Base-by-base conservation (phyloP, 192 early-diverging fungal genomes). In the Rhizophlyctis rosea region DNA sequence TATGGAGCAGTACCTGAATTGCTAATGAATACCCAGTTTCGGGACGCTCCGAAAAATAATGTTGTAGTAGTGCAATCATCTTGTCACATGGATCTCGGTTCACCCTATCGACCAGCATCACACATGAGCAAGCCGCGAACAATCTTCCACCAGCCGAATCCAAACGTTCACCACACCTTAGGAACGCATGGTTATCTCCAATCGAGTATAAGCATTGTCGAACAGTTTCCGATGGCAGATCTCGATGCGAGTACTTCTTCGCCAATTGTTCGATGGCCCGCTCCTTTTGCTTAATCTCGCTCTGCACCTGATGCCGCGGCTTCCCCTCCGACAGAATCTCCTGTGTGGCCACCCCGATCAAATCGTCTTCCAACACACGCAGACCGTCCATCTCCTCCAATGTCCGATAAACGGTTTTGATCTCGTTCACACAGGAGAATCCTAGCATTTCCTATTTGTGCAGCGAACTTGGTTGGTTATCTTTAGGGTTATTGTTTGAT, bases 171-270 rank as follows among this genome's bases (percentile, higher is more conserved):
- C 18, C 7, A 44, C 18, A 44, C 52, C 94, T 75, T 70, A 99
- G 74, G 76, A 92, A 99, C 30, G 90, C 86, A 74, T 98, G 90
- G 72, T 99, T 98, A 66, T 99, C 97, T 54, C 97, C 97, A 67
- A 99, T 97, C 54, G 89, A 91, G 73, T 99, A 96, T 21, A 99
- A 78, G 63, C 94, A 95, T 55, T 85, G 85, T 34, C 78, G 76
- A 61, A 99, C 90, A 2, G 31, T 34, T 24, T 77, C 72, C 4
- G 61, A 59, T 2, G 67, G 30, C 35, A 75, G 54, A 18, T 65
- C 52, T 5, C 28, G 31, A 78, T 81, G 25, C 68, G 86, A 86
- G 61, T 95, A 97, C 39, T 90, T 89, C 39, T 83, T 78, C 62
- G 88, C 88, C 57, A 99, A 75, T 14, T 72, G 55, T 70, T 98